phyloP scores from a whole-genome alignment of 176 grass and related monocot species.

The Bromus sterilis region DNA sequence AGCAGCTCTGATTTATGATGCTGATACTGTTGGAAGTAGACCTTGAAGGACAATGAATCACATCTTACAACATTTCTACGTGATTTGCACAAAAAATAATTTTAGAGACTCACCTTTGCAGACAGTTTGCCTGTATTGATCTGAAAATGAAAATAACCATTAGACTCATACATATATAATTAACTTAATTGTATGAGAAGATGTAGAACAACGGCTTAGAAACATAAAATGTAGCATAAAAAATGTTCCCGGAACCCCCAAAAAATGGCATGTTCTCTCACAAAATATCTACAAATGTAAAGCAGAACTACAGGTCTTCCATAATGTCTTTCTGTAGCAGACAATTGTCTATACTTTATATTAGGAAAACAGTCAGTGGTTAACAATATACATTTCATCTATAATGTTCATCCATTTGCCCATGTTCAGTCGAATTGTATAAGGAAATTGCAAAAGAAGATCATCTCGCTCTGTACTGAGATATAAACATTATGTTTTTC shows the following conservation, averaged over 20 bases:
- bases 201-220: not conserved
- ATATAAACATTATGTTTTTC: not conserved
- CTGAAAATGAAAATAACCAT: constrained; percentile 29
- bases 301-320: not conserved
- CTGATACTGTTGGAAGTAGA: not conserved
- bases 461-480: not conserved
- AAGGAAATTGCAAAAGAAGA: not conserved
- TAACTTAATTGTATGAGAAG: not conserved
- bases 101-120: constrained; percentile 34
- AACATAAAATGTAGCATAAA: not conserved
- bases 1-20: not conserved
- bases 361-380: not conserved
- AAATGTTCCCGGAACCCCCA: not conserved
- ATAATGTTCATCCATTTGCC: not conserved
- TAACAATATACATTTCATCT: not conserved
- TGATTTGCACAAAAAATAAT: not conserved
- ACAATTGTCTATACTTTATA: not conserved
- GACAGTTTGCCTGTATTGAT: constrained; percentile 46
- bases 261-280: not conserved
- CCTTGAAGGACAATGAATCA: not conserved
- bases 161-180: not conserved
- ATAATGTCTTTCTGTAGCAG: not conserved
- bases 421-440: not conserved
- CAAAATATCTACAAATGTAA: not conserved
- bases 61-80: not conserved